A percentile compares a stretch with the other conserved stretches of the same genome.
Conservation (phyloP, 495 filamentous ascomycete species). For the Aspergillus affinis region DNA sequence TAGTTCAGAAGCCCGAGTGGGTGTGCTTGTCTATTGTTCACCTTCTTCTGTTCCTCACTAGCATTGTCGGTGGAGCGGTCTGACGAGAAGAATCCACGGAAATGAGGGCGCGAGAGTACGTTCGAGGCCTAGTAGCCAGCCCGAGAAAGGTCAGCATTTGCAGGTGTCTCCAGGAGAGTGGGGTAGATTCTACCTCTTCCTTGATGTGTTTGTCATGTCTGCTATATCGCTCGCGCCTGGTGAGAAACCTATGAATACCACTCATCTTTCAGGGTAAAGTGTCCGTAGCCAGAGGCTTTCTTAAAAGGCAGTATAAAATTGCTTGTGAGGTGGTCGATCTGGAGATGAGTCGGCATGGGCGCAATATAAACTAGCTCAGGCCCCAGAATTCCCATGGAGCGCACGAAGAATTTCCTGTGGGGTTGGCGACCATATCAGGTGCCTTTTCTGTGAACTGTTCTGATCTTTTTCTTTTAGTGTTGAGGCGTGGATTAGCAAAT, state of each 20-base stretch:
- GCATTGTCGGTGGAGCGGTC: slow-evolving; percentile 19
- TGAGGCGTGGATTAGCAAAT: slow-evolving; percentile 6
- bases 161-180: not conserved
- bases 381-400: slow-evolving; percentile 31
- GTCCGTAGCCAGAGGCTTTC: slow-evolving; percentile 2
- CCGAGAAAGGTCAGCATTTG: slow-evolving; percentile 6
- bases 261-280: slow-evolving; percentile 41
- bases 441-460: not conserved
- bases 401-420: slow-evolving; percentile 11
- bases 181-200: slow-evolving; percentile 42
- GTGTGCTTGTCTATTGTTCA: slow-evolving; percentile 10
- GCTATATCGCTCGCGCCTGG: slow-evolving; percentile 66
- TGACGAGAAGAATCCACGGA: slow-evolving; percentile 38
- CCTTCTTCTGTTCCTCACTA: slow-evolving; percentile 42
- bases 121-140: slow-evolving; percentile 21
- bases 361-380: slow-evolving; percentile 26
- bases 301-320: slow-evolving; percentile 2
- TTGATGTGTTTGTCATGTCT: slow-evolving; percentile 48
- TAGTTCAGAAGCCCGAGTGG: not conserved
- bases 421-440: slow-evolving; percentile 28
- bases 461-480: not conserved
- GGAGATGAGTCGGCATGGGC: slow-evolving; percentile 30
- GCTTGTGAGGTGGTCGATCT: not conserved
- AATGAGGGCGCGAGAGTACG: slow-evolving; percentile 28
- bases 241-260: slow-evolving; percentile 68